Evolutionary conservation across 805 yeast genomes (phyloP), one percentile per base, ranked within the genome.

Genomic region (Pichia insulana): DNA sequence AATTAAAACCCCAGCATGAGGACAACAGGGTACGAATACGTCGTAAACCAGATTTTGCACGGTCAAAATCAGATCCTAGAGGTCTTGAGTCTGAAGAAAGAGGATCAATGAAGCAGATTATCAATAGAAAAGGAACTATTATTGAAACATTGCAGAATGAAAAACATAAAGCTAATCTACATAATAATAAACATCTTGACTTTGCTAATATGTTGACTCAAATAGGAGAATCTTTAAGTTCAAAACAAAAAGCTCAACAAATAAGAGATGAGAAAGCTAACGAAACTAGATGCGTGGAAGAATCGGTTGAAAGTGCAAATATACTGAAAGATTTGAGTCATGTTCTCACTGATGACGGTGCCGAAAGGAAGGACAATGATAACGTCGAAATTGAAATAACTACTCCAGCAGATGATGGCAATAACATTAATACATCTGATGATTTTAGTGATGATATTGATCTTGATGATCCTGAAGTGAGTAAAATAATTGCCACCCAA

Each of bases 1-100:
- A 68, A 45, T 73, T 28, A 12, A 28, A 11, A 11, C 31, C 71
- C 51, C 9, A 69, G 65, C 30, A 42, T 57, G 5, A 53, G 57
- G 5, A 11, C 33, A 11, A 25, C 26, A 3, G 45, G n/a, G 18
- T 8, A 11, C 27, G 16, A 17, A 16, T 20, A 16, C 20, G 39
- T 42, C 31, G 15, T 28, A n/a, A 36, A 32, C 10, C 53, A 53
- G 7, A 4, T 9, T 10, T 15, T 4, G 7, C 6, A n/a, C 10
- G 13, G n/a, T n/a, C 25, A 17, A 26, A 6, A 4, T 11, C 34
- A 27, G 26, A 17, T 35, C 17, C 15, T 6, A 16, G 35, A 12
- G 16, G 12, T 16, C n/a, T 32, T 4, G 22, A 32, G 7, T 12
- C 13, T 12, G 16, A 18, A 17, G n/a, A 32, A 5, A n/a, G 5